Evolutionary conservation across 495 filamentous ascomycete genomes (phyloP).

Genomic region (Oidiodendron maius): DNA sequence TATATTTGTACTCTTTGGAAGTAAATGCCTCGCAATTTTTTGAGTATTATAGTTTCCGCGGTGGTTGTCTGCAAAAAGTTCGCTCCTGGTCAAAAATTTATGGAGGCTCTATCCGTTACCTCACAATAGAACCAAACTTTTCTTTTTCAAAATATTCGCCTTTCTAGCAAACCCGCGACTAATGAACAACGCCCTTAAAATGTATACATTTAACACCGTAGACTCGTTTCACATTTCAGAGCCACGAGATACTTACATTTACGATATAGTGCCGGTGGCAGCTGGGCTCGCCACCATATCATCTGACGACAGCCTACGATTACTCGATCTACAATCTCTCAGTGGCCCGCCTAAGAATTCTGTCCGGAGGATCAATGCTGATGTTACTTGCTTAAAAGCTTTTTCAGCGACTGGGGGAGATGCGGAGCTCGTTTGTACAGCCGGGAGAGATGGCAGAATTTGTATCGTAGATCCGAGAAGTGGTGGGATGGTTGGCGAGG

Average conservation of each 20-base stretch:
- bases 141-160: too few relatives aligned
- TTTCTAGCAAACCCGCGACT: neutral
- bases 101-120: too few relatives aligned
- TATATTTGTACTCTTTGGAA: too few relatives aligned
- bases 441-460: conserved; percentile 57
- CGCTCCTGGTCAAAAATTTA: too few relatives aligned
- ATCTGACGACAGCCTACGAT: conserved; percentile 49
- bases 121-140: too few relatives aligned
- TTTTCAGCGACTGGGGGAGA: conserved; percentile 25
- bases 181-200: conserved; percentile 18
- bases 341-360: conserved; percentile 32
- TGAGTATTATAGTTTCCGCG: too few relatives aligned
- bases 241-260: conserved; percentile 40
- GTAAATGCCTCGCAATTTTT: too few relatives aligned
- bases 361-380: conserved; percentile 41
- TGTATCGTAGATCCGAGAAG: conserved; percentile 51
- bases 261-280: conserved; percentile 40
- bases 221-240: conserved; percentile 38
- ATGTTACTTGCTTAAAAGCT: conserved; percentile 50
- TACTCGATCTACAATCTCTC: conserved; percentile 44
- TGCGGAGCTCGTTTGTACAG: conserved; percentile 42
- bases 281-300: conserved; percentile 40
- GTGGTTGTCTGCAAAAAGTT: too few relatives aligned
- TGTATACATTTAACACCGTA: conserved; percentile 39
- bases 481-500: conserved; percentile 18